These are phyloP conservation scores for Tylopilus sp. DNA, from an alignment of 768 basidiomycete genomes.

Conservation along the genomic window DNA sequence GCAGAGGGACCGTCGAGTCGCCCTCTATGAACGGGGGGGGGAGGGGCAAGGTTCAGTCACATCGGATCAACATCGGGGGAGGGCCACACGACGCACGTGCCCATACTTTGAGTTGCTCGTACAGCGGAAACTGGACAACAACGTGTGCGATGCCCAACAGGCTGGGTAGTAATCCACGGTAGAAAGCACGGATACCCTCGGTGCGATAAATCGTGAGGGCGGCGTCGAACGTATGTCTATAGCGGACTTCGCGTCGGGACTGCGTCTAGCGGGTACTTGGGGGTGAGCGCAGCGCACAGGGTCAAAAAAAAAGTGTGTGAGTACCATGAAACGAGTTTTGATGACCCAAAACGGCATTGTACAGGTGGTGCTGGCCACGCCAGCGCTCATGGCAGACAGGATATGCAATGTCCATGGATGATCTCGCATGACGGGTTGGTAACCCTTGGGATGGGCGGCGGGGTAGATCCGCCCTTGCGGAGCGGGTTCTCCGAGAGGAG, in stretches of 20 bases:
- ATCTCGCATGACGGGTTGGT: slow-evolving; percentile 75
- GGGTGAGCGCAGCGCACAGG: slow-evolving; percentile 9
- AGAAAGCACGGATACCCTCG: slow-evolving; percentile 88
- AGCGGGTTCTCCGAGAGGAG: slow-evolving; percentile 42
- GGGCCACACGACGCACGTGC: slow-evolving; percentile 60
- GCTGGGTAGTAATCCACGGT: slow-evolving; percentile 91
- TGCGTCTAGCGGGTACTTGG: slow-evolving; percentile 71
- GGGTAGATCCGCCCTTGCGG: slow-evolving; percentile 60
- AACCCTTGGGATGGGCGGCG: slow-evolving; percentile 81
- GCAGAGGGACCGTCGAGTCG: slow-evolving; percentile 28
- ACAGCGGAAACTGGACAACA: slow-evolving; percentile 95
- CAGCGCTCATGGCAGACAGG: slow-evolving; percentile 92
- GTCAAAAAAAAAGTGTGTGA: slow-evolving; percentile 15
- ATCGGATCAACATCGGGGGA: slow-evolving; percentile 1
- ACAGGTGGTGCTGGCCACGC: slow-evolving; percentile 86
- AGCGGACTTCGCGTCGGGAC: slow-evolving; percentile 70
- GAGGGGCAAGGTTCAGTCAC: slow-evolving; percentile 9
- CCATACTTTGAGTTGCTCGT: slow-evolving; percentile 86
- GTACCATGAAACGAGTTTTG: slow-evolving; percentile 98
- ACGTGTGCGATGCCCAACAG: slow-evolving; percentile 92
- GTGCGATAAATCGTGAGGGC: slow-evolving; percentile 83
- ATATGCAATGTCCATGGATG: slow-evolving; percentile 89
- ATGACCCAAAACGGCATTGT: slow-evolving; percentile 99
- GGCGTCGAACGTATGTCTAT: slow-evolving; percentile 88
- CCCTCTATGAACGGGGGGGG: slow-evolving; percentile 19